A percentile compares a stretch with the other conserved stretches of the same genome.
Conservation (phyloP, 2,329 filamentous ascomycete genomes). For the Trichoderma endophyticum region DNA sequence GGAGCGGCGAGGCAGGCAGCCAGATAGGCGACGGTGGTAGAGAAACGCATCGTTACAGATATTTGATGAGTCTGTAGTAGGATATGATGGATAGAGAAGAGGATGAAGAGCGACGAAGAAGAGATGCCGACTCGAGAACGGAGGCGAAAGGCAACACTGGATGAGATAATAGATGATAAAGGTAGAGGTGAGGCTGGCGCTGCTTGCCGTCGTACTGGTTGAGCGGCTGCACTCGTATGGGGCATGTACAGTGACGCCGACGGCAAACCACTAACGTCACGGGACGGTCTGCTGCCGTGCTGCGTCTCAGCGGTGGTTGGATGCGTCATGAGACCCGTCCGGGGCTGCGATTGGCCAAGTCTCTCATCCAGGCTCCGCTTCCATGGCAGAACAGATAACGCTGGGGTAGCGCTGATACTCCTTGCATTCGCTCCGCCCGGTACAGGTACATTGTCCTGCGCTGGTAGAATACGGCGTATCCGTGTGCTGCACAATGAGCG, state of each 20-base stretch:
- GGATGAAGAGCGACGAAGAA: neutral
- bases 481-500: neutral
- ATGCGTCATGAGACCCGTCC: slow-evolving; percentile 32
- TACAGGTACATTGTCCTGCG: neutral
- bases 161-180: neutral
- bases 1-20: slow-evolving; percentile 43
- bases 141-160: neutral
- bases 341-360: neutral
- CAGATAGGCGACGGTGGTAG: slow-evolving; percentile 44
- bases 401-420: slow-evolving; percentile 5
- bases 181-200: slow-evolving; percentile 12
- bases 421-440: neutral
- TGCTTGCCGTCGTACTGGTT: neutral
- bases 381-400: slow-evolving; percentile 1
- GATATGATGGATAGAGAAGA: neutral
- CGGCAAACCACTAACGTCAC: slow-evolving; percentile 18
- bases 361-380: neutral
- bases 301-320: slow-evolving; percentile 23
- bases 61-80: neutral
- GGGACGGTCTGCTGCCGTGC: slow-evolving; percentile 10
- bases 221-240: neutral
- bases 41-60: slow-evolving; percentile 34
- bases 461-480: neutral
- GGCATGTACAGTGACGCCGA: slow-evolving; percentile 13
- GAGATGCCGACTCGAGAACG: neutral